Percentiles rank a stretch among this genome's conserved stretches.
phyloP scores from a whole-genome alignment of 768 basidiomycete species.

The Calocera viscosa region DNA sequence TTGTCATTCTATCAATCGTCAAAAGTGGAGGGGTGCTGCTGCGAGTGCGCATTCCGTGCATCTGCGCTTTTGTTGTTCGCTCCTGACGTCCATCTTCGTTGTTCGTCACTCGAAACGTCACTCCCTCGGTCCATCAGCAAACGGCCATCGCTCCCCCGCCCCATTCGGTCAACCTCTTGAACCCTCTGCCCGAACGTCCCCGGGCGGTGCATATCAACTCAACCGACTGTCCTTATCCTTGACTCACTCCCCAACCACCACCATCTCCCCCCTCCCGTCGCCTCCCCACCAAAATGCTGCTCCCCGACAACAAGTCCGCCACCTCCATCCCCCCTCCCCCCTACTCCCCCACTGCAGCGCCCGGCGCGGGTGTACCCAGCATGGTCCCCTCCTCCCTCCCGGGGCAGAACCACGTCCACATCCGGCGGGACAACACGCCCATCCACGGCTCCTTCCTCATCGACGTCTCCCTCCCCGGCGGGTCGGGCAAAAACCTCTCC shows the following conservation, averaged over 20 bases:
- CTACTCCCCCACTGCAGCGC: slow-evolving; percentile 6
- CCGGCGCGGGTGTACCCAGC: not conserved
- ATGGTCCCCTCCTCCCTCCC: not conserved
- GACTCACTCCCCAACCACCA: slow-evolving; percentile 4
- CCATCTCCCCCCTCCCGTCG: not conserved
- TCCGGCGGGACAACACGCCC: not conserved
- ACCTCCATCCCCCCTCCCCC: slow-evolving; percentile 23
- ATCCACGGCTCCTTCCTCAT: slow-evolving; percentile 1
- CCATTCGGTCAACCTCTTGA: too few species aligned
- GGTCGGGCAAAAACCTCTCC: not conserved
- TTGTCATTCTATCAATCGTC: too few species aligned
- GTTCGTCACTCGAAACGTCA: too few species aligned
- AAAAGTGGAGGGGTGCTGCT: too few species aligned
- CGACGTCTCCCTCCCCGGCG: not conserved
- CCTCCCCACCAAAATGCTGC: not conserved
- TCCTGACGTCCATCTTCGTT: too few species aligned
- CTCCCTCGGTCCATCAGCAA: too few species aligned
- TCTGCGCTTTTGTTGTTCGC: too few species aligned
- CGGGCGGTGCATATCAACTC: not conserved
- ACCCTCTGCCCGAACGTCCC: not conserved
- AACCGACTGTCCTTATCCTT: slow-evolving; percentile 8
- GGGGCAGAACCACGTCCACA: not conserved
- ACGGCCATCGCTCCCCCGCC: too few species aligned
- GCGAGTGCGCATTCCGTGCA: too few species aligned
- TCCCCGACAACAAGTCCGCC: slow-evolving; percentile 15